Conservation (phyloP, 169 alveolate genomes). For the Plasmodium malariae region DNA sequence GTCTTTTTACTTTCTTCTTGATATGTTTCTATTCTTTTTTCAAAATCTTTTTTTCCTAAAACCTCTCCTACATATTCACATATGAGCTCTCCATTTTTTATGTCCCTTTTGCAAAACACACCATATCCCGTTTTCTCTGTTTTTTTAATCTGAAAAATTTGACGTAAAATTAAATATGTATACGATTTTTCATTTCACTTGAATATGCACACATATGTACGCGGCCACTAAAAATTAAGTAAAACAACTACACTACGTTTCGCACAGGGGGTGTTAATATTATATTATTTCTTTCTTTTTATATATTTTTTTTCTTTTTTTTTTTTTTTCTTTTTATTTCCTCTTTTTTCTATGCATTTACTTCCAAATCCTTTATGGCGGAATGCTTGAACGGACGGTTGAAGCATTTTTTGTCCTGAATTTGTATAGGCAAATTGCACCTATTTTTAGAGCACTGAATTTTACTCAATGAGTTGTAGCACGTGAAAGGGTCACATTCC, state of each 20-base stretch:
- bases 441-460: slow-evolving; percentile 78
- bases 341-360: slow-evolving; percentile 27
- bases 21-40: slow-evolving; percentile 49
- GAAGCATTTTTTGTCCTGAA: slow-evolving; percentile 77
- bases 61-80: slow-evolving; percentile 91
- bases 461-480: slow-evolving; percentile 77
- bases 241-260: no score
- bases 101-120: slow-evolving; percentile 83
- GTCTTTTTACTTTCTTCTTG: slow-evolving; percentile 79
- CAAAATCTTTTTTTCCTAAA: slow-evolving; percentile 82
- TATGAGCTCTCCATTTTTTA: slow-evolving; percentile 84
- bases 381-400: slow-evolving; percentile 76
- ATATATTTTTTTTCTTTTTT: slow-evolving; percentile 32
- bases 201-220: no score
- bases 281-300: no score
- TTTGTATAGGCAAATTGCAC: slow-evolving; percentile 74
- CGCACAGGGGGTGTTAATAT: no score
- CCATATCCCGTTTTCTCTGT: slow-evolving; percentile 87
- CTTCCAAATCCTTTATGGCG: slow-evolving; percentile 38
- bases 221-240: no score
- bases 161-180: not conserved
- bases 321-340: no score
- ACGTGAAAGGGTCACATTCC: slow-evolving; percentile 73
- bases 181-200: no score
- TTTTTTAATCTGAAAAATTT: slow-evolving; percentile 38